These are phyloP conservation scores for Epichloe uncinata DNA, from an alignment of 2,329 filamentous ascomycete genomes.

Conservation along the genomic window DNA sequence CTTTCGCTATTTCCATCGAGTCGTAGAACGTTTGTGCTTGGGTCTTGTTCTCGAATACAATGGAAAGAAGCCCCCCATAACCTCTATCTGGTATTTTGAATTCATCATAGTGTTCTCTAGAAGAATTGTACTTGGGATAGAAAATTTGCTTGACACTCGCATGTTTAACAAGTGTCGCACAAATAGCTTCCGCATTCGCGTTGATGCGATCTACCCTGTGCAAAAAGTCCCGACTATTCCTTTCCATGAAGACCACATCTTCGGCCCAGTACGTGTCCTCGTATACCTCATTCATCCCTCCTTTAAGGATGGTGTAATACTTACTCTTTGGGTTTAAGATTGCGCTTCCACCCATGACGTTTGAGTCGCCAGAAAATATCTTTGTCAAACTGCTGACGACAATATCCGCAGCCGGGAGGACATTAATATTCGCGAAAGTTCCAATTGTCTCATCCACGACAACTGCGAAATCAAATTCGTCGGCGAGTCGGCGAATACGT, in stretches of 20 bases:
- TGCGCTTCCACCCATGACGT: constrained; percentile 86
- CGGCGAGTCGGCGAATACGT: constrained; percentile 68
- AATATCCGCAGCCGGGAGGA: constrained; percentile 77
- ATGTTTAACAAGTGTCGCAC: constrained; percentile 50
- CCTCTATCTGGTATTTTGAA: constrained; percentile 63
- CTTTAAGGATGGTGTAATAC: constrained; percentile 59
- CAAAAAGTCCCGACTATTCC: constrained; percentile 88
- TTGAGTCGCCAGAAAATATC: constrained; percentile 92
- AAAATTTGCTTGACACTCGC: constrained; percentile 61
- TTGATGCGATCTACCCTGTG: constrained; percentile 76
- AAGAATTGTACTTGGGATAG: constrained; percentile 71
- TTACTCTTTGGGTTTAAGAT: constrained; percentile 52
- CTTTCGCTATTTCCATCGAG: constrained; percentile 74
- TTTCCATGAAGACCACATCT: constrained; percentile 87
- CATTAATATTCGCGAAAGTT: constrained; percentile 91
- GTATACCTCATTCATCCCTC: constrained; percentile 49
- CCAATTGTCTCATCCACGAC: constrained; percentile 95
- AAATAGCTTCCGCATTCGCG: constrained; percentile 70
- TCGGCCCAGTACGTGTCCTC: constrained; percentile 92
- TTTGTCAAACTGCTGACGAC: constrained; percentile 94
- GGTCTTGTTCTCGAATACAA: constrained; percentile 57
- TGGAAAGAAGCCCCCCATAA: constrained; percentile 80
- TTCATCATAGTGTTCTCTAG: constrained; percentile 61
- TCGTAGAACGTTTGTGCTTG: constrained; percentile 79
- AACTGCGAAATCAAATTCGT: constrained; percentile 75